These are phyloP conservation scores for Forsythia viridissima DNA, from an alignment of 257 asterid genomes.

Conservation along the genomic window DNA sequence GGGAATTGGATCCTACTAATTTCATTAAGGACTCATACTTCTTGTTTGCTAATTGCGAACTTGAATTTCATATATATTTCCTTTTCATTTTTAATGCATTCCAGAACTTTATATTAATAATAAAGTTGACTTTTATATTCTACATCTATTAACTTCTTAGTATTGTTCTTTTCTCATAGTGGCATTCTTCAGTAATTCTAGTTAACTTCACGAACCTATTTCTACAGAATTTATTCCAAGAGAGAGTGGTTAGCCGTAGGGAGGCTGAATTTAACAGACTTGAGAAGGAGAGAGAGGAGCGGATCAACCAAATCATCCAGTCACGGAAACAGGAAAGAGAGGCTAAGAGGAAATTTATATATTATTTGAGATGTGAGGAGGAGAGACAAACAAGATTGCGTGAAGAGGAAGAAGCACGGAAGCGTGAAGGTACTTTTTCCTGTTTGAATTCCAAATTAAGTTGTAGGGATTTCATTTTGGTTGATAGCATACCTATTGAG, in stretches of 20 bases:
- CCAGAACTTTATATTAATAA: background rate
- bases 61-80: background rate
- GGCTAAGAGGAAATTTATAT: constrained; percentile 62
- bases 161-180: background rate
- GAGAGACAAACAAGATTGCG: constrained; percentile 61
- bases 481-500: background rate
- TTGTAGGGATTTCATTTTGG: background rate
- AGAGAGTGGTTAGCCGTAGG: constrained; percentile 48
- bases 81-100: background rate
- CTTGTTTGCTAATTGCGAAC: background rate
- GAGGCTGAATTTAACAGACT: constrained; percentile 44
- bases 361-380: constrained; percentile 67
- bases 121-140: background rate
- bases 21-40: background rate
- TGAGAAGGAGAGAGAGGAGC: constrained; percentile 50
- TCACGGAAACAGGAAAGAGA: constrained; percentile 71
- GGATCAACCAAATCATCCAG: constrained; percentile 49
- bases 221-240: constrained; percentile 55
- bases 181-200: background rate
- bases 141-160: background rate
- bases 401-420: constrained; percentile 87
- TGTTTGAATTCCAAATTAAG: background rate
- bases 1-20: background rate
- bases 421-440: constrained; percentile 63
- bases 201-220: background rate